Evolutionary conservation across 1,284 basidiomycete genomes (phyloP).

Genomic region (Ustilago sp.): DNA sequence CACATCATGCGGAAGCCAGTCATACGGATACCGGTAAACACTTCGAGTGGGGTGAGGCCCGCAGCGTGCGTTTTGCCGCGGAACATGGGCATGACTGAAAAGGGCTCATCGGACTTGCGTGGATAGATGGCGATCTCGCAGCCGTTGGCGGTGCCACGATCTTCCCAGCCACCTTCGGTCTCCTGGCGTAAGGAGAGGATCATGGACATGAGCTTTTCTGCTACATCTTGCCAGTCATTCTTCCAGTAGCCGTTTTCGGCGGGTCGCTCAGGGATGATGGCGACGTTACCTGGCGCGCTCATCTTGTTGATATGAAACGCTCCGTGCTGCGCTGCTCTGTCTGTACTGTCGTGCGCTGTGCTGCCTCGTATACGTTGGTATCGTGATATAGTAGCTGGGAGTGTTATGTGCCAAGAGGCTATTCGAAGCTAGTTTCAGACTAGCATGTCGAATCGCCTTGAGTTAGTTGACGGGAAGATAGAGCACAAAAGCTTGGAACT

Average conservation of each 20-base stretch:
- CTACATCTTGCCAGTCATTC: conserved; percentile 33
- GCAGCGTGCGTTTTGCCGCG: conserved; percentile 40
- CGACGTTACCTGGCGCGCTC: conserved; percentile 28
- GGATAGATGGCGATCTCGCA: conserved; percentile 37
- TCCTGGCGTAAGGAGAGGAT: conserved; percentile 39
- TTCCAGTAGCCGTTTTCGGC: conserved; percentile 47
- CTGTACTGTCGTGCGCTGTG: neutral
- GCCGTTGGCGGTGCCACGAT: conserved; percentile 24
- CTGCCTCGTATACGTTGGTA: no score
- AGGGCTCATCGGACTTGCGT: conserved; percentile 32
- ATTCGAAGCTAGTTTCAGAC: neutral
- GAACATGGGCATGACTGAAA: conserved; percentile 48
- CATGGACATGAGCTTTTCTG: conserved; percentile 40
- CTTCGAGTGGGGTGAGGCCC: conserved; percentile 48
- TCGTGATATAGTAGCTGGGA: neutral
- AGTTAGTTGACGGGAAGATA: neutral
- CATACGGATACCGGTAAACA: conserved; percentile 53
- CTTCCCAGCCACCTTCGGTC: conserved; percentile 44
- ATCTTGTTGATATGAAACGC: conserved; percentile 12
- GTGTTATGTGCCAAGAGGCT: neutral
- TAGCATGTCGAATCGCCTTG: conserved; percentile 5
- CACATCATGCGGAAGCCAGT: conserved; percentile 55
- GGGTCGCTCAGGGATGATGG: conserved; percentile 48
- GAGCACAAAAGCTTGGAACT: neutral
- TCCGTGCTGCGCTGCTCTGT: neutral